phyloP scores from a whole-genome alignment of 1,284 basidiomycete species.

The Golubevia sp. region DNA sequence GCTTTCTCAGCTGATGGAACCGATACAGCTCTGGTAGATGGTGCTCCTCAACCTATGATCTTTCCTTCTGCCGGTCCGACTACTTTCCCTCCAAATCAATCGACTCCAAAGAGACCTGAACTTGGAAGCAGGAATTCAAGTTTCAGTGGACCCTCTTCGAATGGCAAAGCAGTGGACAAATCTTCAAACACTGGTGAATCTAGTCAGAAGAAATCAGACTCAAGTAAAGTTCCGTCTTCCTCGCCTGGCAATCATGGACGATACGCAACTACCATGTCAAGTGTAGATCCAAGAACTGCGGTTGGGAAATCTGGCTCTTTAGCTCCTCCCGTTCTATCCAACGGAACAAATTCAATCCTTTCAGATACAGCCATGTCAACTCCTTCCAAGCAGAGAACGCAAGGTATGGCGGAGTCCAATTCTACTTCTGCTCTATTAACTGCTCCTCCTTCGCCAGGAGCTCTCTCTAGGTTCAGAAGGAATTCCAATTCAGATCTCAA shows the following conservation, averaged over 20 bases:
- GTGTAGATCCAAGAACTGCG: neutral
- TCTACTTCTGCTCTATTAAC: neutral
- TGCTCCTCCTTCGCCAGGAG: neutral
- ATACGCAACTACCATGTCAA: neutral
- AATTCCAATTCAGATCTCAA: neutral
- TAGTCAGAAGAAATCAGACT: constrained; percentile 10
- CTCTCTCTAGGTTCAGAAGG: neutral
- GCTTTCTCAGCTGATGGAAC: constrained; percentile 8
- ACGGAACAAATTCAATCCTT: neutral
- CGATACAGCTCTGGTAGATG: constrained; percentile 13
- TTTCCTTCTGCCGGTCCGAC: neutral
- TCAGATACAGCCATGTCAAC: neutral
- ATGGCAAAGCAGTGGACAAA: neutral
- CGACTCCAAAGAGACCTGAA: constrained; percentile 10
- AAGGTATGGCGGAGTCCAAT: neutral
- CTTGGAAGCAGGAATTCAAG: constrained; percentile 11
- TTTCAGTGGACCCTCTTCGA: neutral
- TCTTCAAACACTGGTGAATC: neutral
- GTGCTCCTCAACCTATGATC: neutral
- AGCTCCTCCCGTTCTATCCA: neutral
- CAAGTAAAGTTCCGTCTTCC: neutral
- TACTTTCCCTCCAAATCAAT: neutral
- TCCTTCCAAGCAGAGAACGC: neutral
- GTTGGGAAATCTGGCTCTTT: neutral
- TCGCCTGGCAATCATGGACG: neutral